A percentile compares a stretch with the other conserved stretches of the same genome.
Conservation (phyloP, 2,329 filamentous ascomycete species). For the Chrysosporium queenslandicum region DNA sequence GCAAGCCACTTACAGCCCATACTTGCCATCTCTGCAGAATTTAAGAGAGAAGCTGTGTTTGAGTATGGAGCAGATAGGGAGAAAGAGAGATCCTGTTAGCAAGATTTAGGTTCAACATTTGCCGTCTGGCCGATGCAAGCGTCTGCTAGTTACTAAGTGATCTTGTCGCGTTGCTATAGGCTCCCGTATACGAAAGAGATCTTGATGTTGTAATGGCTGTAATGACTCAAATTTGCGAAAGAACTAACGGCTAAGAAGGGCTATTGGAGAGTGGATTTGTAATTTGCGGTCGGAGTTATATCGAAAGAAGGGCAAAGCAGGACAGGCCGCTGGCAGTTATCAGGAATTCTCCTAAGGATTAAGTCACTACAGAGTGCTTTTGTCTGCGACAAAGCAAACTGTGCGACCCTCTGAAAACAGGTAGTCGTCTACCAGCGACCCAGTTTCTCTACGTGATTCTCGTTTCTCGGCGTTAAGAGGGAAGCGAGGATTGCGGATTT, state of each 20-base stretch:
- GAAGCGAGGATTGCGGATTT: background rate
- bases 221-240: background rate
- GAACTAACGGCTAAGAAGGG: background rate
- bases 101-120: constrained; percentile 4
- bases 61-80: background rate
- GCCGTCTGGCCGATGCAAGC: background rate
- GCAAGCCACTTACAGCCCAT: background rate
- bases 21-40: background rate
- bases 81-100: background rate
- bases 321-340: no score
- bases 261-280: no score
- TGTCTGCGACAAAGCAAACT: background rate
- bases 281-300: no score
- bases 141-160: background rate
- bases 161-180: background rate
- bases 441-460: background rate
- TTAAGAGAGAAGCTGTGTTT: background rate
- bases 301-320: no score
- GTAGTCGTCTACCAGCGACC: background rate
- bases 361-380: background rate
- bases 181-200: background rate
- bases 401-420: background rate
- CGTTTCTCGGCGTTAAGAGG: constrained; percentile 7
- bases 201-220: background rate
- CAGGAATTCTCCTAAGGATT: no score